Evolutionary conservation across 495 filamentous ascomycete species (phyloP).

Genomic region (Annulohypoxylon maeteangense): DNA sequence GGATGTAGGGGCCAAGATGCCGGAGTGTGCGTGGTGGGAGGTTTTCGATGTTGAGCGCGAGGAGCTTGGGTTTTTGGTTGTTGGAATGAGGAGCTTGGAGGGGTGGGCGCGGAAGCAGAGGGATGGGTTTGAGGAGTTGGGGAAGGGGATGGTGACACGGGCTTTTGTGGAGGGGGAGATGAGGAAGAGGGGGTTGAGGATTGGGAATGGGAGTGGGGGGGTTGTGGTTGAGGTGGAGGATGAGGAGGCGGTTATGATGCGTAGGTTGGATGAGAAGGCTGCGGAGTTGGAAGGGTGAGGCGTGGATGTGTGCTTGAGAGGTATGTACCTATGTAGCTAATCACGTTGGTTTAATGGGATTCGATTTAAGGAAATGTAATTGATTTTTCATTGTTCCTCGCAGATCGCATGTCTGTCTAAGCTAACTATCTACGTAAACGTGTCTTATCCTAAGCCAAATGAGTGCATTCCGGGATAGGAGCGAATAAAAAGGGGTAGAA

Average conservation of each 20-base stretch:
- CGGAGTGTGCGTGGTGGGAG: constrained; percentile 92
- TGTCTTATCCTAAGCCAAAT: not conserved
- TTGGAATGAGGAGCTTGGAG: constrained; percentile 83
- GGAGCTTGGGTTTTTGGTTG: constrained; percentile 92
- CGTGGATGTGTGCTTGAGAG: not conserved
- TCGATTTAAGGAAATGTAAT: not conserved
- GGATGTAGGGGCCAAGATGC: constrained; percentile 79
- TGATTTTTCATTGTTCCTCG: too few species aligned
- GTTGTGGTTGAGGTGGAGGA: constrained; percentile 57
- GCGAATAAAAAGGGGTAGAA: not conserved
- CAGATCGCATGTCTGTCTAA: not conserved
- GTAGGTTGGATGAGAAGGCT: constrained; percentile 65
- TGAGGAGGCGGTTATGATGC: constrained; percentile 70
- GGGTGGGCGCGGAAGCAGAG: constrained; percentile 68
- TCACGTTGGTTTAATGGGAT: not conserved
- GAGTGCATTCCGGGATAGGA: not conserved
- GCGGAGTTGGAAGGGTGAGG: constrained; percentile 51
- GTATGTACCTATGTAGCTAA: not conserved
- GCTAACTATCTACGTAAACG: not conserved
- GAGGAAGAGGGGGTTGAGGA: constrained; percentile 53
- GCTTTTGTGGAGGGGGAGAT: constrained; percentile 56
- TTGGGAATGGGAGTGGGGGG: constrained; percentile 43
- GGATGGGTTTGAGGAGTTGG: constrained; percentile 48
- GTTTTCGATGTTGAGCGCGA: constrained; percentile 98
- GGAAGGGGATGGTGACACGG: constrained; percentile 54